These are phyloP conservation scores for Penicillium malachiteum DNA, from an alignment of 495 filamentous ascomycete species.

Conservation along the genomic window DNA sequence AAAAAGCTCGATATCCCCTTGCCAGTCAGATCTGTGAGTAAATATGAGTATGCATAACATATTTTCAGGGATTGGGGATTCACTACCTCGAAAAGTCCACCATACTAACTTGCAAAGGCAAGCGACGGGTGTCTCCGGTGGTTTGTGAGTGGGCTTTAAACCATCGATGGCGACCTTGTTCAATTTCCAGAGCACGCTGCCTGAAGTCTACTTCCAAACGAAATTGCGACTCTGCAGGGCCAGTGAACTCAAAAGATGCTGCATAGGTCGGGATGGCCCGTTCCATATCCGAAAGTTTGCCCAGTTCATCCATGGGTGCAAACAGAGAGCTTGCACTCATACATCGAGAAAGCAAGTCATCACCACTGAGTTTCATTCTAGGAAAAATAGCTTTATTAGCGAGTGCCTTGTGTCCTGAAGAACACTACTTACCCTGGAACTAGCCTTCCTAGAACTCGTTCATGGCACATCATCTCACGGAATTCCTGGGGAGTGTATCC, in stretches of 20 bases:
- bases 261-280: constrained; percentile 31
- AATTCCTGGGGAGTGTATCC: constrained; percentile 52
- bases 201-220: constrained; percentile 41
- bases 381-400: background rate
- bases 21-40: constrained; percentile 38
- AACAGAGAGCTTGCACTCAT: constrained; percentile 43
- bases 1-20: constrained; percentile 37
- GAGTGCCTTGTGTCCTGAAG: background rate
- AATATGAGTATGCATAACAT: constrained; percentile 3
- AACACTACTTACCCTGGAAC: constrained; percentile 35
- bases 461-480: constrained; percentile 37
- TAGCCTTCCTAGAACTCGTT: constrained; percentile 38
- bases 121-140: background rate
- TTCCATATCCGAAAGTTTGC: constrained; percentile 15
- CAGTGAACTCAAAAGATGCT: constrained; percentile 44
- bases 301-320: constrained; percentile 42
- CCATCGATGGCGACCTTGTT: constrained; percentile 35
- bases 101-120: constrained; percentile 35
- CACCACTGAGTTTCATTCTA: constrained; percentile 2
- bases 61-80: background rate
- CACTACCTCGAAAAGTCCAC: constrained; percentile 37
- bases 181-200: constrained; percentile 24
- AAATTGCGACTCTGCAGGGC: constrained; percentile 24
- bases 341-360: background rate
- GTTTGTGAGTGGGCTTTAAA: constrained; percentile 25